These are phyloP conservation scores for Phaeosphaeriaceae sp. DNA, from an alignment of 2,329 filamentous ascomycete genomes.

Conservation along the genomic window DNA sequence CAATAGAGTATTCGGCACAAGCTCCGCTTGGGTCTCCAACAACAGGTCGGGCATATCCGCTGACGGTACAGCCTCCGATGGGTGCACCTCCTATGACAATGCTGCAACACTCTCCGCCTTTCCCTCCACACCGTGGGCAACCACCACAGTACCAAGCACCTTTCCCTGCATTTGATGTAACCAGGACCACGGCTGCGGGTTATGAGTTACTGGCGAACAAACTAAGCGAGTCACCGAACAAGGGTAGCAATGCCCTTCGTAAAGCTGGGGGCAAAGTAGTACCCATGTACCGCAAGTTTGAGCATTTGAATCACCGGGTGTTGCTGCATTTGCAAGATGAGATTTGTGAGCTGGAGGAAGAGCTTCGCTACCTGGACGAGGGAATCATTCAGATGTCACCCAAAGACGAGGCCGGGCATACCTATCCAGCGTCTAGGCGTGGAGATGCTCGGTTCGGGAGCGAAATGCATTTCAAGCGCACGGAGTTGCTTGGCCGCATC, in stretches of 20 bases:
- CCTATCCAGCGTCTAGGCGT: conserved; percentile 64
- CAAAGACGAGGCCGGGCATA: conserved; percentile 32
- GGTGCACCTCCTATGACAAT: conserved; percentile 17
- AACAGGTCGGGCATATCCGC: conserved; percentile 27
- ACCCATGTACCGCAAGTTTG: conserved; percentile 84
- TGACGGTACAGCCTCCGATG: conserved; percentile 31
- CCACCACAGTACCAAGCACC: conserved; percentile 36
- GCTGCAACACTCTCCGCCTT: conserved; percentile 22
- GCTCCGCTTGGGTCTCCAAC: conserved; percentile 23
- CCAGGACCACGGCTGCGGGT: conserved; percentile 40
- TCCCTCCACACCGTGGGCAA: conserved; percentile 29
- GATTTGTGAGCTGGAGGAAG: conserved; percentile 78
- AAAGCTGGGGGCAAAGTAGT: conserved; percentile 25
- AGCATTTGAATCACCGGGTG: conserved; percentile 79
- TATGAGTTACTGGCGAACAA: conserved; percentile 49
- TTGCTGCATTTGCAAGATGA: conserved; percentile 87
- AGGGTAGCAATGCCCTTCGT: conserved; percentile 19
- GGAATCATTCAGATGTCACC: conserved; percentile 54
- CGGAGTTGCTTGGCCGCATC: conserved; percentile 66
- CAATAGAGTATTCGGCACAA: conserved; percentile 33
- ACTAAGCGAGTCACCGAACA: conserved; percentile 37
- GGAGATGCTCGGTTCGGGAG: conserved; percentile 61
- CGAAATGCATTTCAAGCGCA: conserved; percentile 66
- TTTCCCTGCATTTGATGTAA: conserved; percentile 27
- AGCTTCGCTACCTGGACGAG: conserved; percentile 73